These are phyloP conservation scores for Cryptosporidium sp. DNA, from an alignment of 169 alveolate species.

Conservation along the genomic window DNA sequence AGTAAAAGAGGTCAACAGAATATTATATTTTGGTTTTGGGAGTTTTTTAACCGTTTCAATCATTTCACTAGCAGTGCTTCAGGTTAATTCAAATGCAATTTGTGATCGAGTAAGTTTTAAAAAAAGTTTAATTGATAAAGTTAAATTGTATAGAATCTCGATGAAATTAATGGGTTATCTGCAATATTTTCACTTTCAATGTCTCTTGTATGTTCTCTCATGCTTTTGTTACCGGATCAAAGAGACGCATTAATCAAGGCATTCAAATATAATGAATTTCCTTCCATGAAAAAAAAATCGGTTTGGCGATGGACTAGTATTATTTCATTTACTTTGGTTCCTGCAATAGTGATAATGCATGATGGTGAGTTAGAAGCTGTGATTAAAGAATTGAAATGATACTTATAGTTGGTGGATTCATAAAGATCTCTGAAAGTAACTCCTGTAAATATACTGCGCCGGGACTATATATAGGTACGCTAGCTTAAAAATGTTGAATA, in stretches of 20 bases:
- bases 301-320: constrained; percentile 45
- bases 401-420: constrained; percentile 59
- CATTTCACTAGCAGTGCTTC: constrained; percentile 55
- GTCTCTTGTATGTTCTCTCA: constrained; percentile 40
- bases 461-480: constrained; percentile 68
- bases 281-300: constrained; percentile 8
- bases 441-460: constrained; percentile 70
- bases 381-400: not conserved
- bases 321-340: constrained; percentile 21
- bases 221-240: constrained; percentile 51
- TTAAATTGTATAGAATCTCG: constrained; percentile 49
- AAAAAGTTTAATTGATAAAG: not conserved
- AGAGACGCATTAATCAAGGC: constrained; percentile 8
- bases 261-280: constrained; percentile 64
- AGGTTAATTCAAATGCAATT: constrained; percentile 37
- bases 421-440: constrained; percentile 52
- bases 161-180: constrained; percentile 63
- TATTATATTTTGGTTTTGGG: constrained; percentile 63
- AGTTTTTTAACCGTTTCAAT: constrained; percentile 31
- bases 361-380: constrained; percentile 36
- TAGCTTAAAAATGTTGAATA: not conserved
- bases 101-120: constrained; percentile 52
- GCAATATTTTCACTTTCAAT: constrained; percentile 59
- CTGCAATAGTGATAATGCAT: constrained; percentile 8
- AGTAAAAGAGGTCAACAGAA: constrained; percentile 16